Evolutionary conservation across 2,329 filamentous ascomycete genomes (phyloP).

Genomic region (Tolypocladium tundrense): DNA sequence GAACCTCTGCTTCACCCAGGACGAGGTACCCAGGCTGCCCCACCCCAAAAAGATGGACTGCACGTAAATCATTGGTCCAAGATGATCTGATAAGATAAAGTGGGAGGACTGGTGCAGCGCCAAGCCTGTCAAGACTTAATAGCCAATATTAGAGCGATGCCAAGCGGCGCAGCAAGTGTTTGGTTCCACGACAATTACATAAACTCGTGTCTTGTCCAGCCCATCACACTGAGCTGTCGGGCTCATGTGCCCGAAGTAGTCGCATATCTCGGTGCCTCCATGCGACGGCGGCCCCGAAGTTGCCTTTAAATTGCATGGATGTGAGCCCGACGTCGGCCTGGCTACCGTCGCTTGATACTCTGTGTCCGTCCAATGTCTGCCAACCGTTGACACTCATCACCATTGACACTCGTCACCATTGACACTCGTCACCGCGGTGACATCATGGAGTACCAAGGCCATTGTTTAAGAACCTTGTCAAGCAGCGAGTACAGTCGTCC

Average conservation of each 20-base stretch:
- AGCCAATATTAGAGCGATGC: neutral
- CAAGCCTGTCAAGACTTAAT: neutral
- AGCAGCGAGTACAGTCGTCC: neutral
- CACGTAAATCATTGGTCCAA: neutral
- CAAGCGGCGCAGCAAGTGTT: neutral
- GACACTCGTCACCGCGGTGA: neutral
- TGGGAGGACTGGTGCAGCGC: neutral
- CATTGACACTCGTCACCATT: neutral
- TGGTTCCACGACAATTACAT: neutral
- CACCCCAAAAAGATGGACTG: neutral
- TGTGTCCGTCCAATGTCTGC: neutral
- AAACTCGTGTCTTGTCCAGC: neutral
- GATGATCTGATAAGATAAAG: neutral
- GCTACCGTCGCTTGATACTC: neutral
- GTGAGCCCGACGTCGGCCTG: neutral
- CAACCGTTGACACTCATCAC: neutral
- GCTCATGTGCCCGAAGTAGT: neutral
- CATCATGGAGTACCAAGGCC: neutral
- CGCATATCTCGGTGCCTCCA: neutral
- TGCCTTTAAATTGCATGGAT: neutral
- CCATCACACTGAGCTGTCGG: neutral
- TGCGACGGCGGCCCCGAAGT: neutral
- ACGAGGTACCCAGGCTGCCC: no score
- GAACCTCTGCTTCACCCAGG: neutral
- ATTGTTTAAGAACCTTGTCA: neutral